A percentile compares a stretch with the other conserved stretches of the same genome.
phyloP scores from a whole-genome alignment of 306 rosid species.

The Dryas drummondii region DNA sequence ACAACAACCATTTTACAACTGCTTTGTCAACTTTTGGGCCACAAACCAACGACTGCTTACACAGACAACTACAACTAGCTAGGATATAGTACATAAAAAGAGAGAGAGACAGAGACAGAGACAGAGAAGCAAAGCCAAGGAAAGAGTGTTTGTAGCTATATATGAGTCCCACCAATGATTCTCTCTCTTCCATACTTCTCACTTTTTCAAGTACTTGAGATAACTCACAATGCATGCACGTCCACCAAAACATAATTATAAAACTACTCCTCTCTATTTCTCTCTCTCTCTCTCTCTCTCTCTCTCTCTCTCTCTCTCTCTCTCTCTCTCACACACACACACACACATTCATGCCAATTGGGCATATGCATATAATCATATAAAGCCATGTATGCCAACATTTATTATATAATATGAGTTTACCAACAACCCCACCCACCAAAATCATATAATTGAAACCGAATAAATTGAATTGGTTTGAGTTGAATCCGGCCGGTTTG shows the following conservation, averaged over 20 bases:
- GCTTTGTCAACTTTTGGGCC: constrained; percentile 25
- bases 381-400: too few relatives aligned
- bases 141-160: constrained; percentile 12
- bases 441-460: too few relatives aligned
- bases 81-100: constrained; percentile 19
- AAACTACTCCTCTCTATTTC: too few relatives aligned
- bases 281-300: too few relatives aligned
- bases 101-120: constrained; percentile 29
- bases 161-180: constrained; percentile 43
- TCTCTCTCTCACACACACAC: too few relatives aligned
- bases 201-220: constrained; percentile 41
- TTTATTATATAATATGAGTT: too few relatives aligned
- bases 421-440: too few relatives aligned
- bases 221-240: constrained; percentile 43
- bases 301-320: too few relatives aligned
- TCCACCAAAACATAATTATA: constrained; percentile 27
- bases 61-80: constrained; percentile 20
- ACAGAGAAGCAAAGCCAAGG: constrained; percentile 22
- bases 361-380: too few relatives aligned
- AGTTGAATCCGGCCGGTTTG: too few relatives aligned
- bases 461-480: too few relatives aligned
- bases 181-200: constrained; percentile 17
- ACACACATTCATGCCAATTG: too few relatives aligned
- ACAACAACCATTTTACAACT: constrained; percentile 5
- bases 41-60: background rate